Evolutionary conservation across 176 grass and related monocot genomes (phyloP).

Genomic region (Musa beccarii): DNA sequence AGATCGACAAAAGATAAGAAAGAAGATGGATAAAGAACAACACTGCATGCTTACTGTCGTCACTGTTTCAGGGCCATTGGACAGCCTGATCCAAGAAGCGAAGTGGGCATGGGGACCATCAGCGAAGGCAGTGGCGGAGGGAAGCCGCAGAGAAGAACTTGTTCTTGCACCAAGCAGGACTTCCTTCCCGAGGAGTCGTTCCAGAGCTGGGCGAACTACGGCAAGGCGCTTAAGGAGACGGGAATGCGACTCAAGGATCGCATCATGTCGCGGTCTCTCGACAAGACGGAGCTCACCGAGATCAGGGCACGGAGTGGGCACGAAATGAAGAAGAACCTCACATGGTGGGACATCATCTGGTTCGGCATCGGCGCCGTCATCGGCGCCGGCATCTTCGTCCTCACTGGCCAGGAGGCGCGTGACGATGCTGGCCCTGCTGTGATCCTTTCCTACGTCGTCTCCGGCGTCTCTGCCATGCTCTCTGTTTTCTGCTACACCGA

Average conservation of each 20-base stretch:
- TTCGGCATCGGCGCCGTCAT: constrained; percentile 20
- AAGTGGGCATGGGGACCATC: background rate
- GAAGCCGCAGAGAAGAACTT: background rate
- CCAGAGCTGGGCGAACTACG: constrained; percentile 15
- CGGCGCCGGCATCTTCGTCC: constrained; percentile 21
- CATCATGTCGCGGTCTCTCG: background rate
- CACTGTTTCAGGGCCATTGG: too few relatives aligned
- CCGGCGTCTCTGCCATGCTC: constrained; percentile 19
- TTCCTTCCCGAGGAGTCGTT: constrained; percentile 20
- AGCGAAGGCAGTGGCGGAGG: background rate
- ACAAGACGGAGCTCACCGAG: background rate
- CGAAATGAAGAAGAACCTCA: constrained; percentile 4
- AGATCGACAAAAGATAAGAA: too few relatives aligned
- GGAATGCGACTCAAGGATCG: constrained; percentile 3
- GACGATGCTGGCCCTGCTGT: background rate
- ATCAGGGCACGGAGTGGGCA: constrained; percentile 1
- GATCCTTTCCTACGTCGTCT: constrained; percentile 8
- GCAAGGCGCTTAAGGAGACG: background rate
- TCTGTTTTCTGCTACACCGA: constrained; percentile 22
- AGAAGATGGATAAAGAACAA: too few relatives aligned
- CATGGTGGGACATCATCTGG: constrained; percentile 18
- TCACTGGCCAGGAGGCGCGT: constrained; percentile 10
- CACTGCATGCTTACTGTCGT: too few relatives aligned
- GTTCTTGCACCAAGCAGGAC: constrained; percentile 15
- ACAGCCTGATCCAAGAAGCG: background rate